These are phyloP conservation scores for Przewalskia tangutica DNA, from an alignment of 257 asterid genomes.

Conservation along the genomic window DNA sequence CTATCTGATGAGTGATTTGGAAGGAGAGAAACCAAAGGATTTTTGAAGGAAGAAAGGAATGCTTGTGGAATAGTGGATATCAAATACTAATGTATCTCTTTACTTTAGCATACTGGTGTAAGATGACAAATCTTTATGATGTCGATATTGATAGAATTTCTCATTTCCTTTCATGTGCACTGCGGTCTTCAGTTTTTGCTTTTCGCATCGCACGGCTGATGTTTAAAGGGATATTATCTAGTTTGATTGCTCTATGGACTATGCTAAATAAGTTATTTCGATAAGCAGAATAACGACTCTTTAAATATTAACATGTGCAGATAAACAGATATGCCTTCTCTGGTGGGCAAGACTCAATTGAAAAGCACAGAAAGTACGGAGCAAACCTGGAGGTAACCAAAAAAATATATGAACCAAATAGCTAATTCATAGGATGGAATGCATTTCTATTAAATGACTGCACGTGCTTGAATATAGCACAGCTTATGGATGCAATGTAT, in stretches of 20 bases:
- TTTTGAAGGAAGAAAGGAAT: neutral
- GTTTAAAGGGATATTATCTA: neutral
- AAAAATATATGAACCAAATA: neutral
- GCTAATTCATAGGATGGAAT: neutral
- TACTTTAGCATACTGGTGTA: too few relatives aligned
- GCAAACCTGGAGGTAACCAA: constrained; percentile 84
- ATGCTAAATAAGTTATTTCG: neutral
- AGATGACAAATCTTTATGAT: too few relatives aligned
- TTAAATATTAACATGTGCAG: constrained; percentile 25
- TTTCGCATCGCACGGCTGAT: too few relatives aligned
- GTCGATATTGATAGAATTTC: too few relatives aligned
- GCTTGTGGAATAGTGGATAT: too few relatives aligned
- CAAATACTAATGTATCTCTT: too few relatives aligned
- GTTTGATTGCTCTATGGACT: neutral
- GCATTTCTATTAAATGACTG: neutral
- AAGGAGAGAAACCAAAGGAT: too few relatives aligned
- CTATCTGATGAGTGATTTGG: too few relatives aligned
- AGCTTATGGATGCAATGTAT: neutral
- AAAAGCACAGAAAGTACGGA: constrained; percentile 77
- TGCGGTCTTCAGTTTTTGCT: too few relatives aligned
- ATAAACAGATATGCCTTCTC: constrained; percentile 82
- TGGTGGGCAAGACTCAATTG: constrained; percentile 90
- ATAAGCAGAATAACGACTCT: neutral
- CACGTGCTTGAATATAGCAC: neutral
- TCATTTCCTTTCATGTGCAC: too few relatives aligned